Evolutionary conservation across 2,329 filamentous ascomycete species (phyloP), one percentile per base, ranked within the genome.

Genomic region (Spiromastix sp.): DNA sequence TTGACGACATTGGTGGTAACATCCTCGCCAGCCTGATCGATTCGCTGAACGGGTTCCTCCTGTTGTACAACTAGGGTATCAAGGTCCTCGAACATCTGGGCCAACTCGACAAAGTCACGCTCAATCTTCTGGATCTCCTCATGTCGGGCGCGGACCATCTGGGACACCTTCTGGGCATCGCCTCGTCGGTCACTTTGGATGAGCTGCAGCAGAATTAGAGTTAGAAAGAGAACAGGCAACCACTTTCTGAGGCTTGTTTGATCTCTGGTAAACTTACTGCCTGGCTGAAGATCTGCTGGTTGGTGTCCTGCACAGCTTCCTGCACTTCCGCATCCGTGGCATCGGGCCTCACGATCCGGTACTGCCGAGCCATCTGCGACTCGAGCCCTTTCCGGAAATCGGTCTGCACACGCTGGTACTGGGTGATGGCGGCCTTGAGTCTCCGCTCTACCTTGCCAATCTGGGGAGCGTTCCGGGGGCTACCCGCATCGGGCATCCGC

Each of bases 41-140:
- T 93, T 47, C 84, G 74, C 44, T 72, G 67, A 22, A 96, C 77
- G 19, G 81, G 71, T 11, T 74, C 78, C 49, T 94, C 87, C 60
- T 96, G 89, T 65, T 93, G 79, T 22, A 86, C 71, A 41, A 96
- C 79, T 32, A 93, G 68, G 20, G 79, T 77, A 48, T 94, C 84
- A 64, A 96, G 80, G 48, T 95, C 81, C 55, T 86, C 76, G 74
- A 95, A 93, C 36, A 96, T 68, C 60, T 91, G 77, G 4, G 82
- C 77, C 38, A 98, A 70, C 61, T 94, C 83, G 8, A 84, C 77
- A 74, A 96, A 83, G 56, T 93, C 83, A 54, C 75, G 70, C 66
- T 94, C 86, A 53, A 96, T 94, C 71, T 93, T 89, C 61, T 86
- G 76, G 47, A 98, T 82, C 27, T 84, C 86, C 34, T 77, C 77